Evolutionary conservation across 306 rosid species (phyloP).

Genomic region (Corylus heterophylla): DNA sequence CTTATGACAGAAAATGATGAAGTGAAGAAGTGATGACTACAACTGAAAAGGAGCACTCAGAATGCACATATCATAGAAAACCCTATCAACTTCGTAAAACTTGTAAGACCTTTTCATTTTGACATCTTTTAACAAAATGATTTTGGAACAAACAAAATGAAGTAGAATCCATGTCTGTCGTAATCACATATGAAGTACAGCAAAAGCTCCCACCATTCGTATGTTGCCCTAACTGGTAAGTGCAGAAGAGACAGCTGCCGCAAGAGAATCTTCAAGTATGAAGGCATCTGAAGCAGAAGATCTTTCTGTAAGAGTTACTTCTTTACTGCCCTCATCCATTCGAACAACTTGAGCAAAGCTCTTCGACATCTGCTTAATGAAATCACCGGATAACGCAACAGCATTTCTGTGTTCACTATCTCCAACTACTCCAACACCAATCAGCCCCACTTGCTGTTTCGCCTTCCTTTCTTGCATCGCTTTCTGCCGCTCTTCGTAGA

Average conservation of each 20-base stretch:
- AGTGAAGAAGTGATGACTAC: slow-evolving; percentile 28
- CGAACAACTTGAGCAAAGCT: slow-evolving; percentile 78
- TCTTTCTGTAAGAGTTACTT: slow-evolving; percentile 40
- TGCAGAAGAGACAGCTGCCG: slow-evolving; percentile 53
- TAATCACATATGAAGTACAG: slow-evolving; percentile 27
- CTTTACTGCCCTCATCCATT: slow-evolving; percentile 62
- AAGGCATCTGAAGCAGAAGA: slow-evolving; percentile 45
- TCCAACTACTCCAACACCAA: slow-evolving; percentile 51
- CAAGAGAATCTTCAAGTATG: slow-evolving; percentile 53
- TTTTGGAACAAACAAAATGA: slow-evolving; percentile 25
- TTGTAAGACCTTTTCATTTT: slow-evolving; percentile 21
- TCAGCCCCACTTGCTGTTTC: slow-evolving; percentile 58
- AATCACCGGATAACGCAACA: slow-evolving; percentile 45
- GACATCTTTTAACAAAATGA: slow-evolving; percentile 38
- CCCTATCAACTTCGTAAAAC: slow-evolving; percentile 28
- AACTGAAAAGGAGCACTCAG: slow-evolving; percentile 28
- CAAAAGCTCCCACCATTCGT: slow-evolving; percentile 5
- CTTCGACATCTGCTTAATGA: slow-evolving; percentile 80
- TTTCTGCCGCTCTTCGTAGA: slow-evolving; percentile 82
- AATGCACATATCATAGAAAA: slow-evolving; percentile 47
- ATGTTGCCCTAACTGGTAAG: slow-evolving; percentile 48
- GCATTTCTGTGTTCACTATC: slow-evolving; percentile 60
- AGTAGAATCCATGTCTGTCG: slow-evolving; percentile 26
- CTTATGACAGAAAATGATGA: neutral
- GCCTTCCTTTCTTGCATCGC: slow-evolving; percentile 82